A percentile compares a stretch with the other conserved stretches of the same genome.
These are phyloP conservation scores for Citropsis articulata DNA, from an alignment of 345 rosid species.

Conservation along the genomic window DNA sequence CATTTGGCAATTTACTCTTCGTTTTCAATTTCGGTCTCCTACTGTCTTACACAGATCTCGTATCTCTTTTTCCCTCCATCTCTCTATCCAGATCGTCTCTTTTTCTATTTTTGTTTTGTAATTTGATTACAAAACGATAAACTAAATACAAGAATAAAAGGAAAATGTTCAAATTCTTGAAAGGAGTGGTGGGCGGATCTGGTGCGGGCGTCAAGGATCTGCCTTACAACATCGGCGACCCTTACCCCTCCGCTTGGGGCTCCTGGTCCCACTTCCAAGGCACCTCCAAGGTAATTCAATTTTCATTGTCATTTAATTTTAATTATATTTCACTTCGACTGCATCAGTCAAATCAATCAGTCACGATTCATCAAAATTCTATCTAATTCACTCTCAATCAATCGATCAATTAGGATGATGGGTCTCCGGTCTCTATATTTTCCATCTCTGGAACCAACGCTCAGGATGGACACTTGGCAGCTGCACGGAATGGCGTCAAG, in stretches of 20 bases:
- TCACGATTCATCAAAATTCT: not conserved
- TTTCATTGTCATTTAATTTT: not conserved
- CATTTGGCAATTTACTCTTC: not conserved
- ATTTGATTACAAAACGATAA: not conserved
- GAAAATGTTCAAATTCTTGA: conserved; percentile 79
- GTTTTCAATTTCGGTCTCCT: conserved; percentile 1
- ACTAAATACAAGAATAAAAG: not conserved
- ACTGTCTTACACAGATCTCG: not conserved
- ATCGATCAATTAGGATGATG: conserved; percentile 69
- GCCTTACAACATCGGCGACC: conserved; percentile 88
- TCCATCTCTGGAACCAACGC: conserved; percentile 73
- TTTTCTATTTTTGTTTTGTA: not conserved
- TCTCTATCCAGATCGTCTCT: not conserved
- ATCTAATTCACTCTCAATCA: not conserved
- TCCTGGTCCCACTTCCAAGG: conserved; percentile 95
- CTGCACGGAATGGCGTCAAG: conserved; percentile 96
- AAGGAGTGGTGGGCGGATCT: conserved; percentile 94
- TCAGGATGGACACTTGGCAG: conserved; percentile 89
- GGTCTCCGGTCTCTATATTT: conserved; percentile 87
- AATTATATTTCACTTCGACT: not conserved
- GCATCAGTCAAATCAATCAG: not conserved
- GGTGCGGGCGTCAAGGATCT: conserved; percentile 94
- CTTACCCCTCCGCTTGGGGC: conserved; percentile 91
- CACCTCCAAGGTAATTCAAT: conserved; percentile 63
- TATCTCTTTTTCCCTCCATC: not conserved